A percentile compares a stretch with the other conserved stretches of the same genome.
Evolutionary conservation across 441 rosid species (phyloP).

Genomic region (Lepidium campestre): DNA sequence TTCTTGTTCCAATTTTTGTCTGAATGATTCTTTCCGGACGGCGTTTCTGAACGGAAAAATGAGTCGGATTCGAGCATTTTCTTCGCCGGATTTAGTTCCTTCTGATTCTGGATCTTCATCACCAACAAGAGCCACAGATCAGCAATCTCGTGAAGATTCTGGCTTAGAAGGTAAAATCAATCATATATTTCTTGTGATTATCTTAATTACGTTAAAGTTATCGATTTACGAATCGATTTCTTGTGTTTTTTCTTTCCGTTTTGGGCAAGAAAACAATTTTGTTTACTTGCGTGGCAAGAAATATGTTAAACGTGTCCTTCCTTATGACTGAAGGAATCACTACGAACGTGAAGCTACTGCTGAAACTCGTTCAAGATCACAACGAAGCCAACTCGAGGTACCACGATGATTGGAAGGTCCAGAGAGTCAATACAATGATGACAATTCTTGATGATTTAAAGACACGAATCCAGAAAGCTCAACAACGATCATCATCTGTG

Average conservation of each 20-base stretch:
- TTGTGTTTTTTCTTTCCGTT: neutral
- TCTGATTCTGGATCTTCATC: conserved; percentile 14
- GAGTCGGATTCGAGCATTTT: conserved; percentile 35
- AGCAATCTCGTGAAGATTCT: conserved; percentile 27
- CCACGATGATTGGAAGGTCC: conserved; percentile 46
- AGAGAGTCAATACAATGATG: conserved; percentile 66
- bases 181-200: neutral
- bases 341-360: conserved; percentile 55
- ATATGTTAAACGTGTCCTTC: neutral
- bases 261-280: neutral
- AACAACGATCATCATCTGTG: conserved; percentile 34
- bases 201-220: neutral
- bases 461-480: conserved; percentile 54
- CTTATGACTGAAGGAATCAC: conserved; percentile 34
- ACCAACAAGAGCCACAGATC: conserved; percentile 10
- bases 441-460: conserved; percentile 68
- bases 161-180: conserved; percentile 44
- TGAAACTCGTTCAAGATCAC: conserved; percentile 70
- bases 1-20: neutral
- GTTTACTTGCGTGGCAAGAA: neutral
- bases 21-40: neutral
- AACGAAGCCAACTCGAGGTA: conserved; percentile 40
- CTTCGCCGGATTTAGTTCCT: conserved; percentile 47
- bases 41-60: conserved; percentile 8
- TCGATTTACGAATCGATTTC: neutral